Conservation (phyloP, 345 rosid species). For the Geranium rotundifolium region DNA sequence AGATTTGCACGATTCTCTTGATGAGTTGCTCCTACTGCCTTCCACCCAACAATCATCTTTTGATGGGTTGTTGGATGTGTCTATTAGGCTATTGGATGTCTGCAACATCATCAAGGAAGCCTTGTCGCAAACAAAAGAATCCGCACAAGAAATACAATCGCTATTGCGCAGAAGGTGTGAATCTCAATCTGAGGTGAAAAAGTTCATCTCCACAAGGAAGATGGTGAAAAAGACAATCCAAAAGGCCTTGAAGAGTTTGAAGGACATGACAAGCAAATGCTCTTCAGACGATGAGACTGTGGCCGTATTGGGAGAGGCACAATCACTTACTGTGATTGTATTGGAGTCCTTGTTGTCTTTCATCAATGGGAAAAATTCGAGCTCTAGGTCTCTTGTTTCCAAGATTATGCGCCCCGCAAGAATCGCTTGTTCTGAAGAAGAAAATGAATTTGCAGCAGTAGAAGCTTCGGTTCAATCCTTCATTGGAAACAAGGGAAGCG, state of each 20-base stretch:
- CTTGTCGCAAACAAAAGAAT: too few relatives aligned
- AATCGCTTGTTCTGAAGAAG: neutral
- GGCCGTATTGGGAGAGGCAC: constrained; percentile 9
- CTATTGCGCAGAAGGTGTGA: constrained; percentile 9
- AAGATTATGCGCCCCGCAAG: constrained; percentile 5
- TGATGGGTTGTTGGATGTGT: constrained; percentile 12
- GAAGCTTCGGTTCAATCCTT: too few relatives aligned
- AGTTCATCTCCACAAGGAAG: constrained; percentile 7
- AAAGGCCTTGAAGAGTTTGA: constrained; percentile 2
- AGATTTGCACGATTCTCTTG: constrained; percentile 8
- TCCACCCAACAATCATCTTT: constrained; percentile 6
- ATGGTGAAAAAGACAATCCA: constrained; percentile 6
- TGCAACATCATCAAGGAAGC: constrained; percentile 13
- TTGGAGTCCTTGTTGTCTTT: constrained; percentile 8
- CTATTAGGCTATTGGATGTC: constrained; percentile 11
- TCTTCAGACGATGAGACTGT: neutral
- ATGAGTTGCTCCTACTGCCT: constrained; percentile 13
- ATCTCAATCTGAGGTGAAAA: constrained; percentile 5
- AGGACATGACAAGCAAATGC: neutral
- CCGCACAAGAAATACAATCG: constrained; percentile 10
- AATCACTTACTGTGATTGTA: neutral
- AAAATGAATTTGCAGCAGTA: constrained; percentile 1
- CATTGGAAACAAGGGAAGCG: too few relatives aligned
- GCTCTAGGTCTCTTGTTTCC: constrained; percentile 9
- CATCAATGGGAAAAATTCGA: constrained; percentile 8